Evolutionary conservation across 2,329 filamentous ascomycete species (phyloP), one percentile per base, ranked within the genome.

Genomic region (Fusarium dimerum): DNA sequence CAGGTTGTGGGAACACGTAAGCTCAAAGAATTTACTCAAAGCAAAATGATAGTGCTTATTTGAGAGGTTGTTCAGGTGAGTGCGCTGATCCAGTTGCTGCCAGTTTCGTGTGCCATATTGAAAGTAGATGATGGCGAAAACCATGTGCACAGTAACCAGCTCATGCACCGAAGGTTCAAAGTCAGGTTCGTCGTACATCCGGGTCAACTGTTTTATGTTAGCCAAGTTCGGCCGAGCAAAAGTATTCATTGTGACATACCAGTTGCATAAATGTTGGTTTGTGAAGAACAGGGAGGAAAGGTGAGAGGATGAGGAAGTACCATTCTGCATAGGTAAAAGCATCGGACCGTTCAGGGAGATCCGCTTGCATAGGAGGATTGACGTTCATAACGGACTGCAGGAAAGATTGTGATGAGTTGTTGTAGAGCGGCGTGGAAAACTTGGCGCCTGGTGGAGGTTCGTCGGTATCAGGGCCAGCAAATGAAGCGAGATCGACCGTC

Each of bases 31-130:
- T 68, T 86, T 85, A 66, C 82, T 83, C 42, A 92, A 72, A 1
- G 86, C 81, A 66, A 86, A 93, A 63, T 92, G 87, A 61, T 92
- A 93, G 67, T 94, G 90, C 48, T 82, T 82, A 69, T 92, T 89
- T 4, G 88, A 89, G 46, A 86, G 73, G 1, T 83, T 78, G 59
- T 87, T 84, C 47, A 87, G 73, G 39, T 79, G 76, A 7, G 75
- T 73, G 54, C 81, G 78, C 52, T 81, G 77, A 4, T 78, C 76
- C 15, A 79, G 68, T 51, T 82, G 73, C 54, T 84, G 78, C 55
- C 77, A 76, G 61, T 91, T 92, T 17, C 89, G 80, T 5, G 85
- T 77, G n/a, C 87, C 86, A 54, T 86, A 89, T 62, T 95, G 89
- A 60, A 88, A 90, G 66, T 86, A 86, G 61, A 93, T 88, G 45